Evolutionary conservation across 2,329 filamentous ascomycete genomes (phyloP).

Genomic region (Trichoderma afroharzianum): DNA sequence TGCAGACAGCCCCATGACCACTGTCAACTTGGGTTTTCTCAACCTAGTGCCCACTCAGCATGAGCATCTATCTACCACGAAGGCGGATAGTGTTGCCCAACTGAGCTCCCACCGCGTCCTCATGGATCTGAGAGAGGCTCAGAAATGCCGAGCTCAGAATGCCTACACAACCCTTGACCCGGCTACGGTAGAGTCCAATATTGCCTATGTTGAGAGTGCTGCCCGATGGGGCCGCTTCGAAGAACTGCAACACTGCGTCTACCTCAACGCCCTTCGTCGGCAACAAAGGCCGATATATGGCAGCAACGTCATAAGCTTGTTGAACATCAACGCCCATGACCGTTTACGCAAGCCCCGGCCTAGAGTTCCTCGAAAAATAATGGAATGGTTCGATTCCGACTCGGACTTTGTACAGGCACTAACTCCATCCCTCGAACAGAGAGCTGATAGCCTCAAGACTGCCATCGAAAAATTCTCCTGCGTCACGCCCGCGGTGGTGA

Average conservation of each 20-base stretch:
- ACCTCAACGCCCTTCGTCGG: conserved; percentile 75
- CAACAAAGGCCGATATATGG: conserved; percentile 81
- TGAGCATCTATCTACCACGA: conserved; percentile 58
- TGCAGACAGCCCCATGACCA: conserved; percentile 57
- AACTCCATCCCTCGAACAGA: conserved; percentile 70
- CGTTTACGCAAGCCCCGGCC: conserved; percentile 59
- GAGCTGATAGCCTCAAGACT: conserved; percentile 68
- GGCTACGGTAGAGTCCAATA: conserved; percentile 63
- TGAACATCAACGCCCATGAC: conserved; percentile 61
- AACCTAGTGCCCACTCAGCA: conserved; percentile 72
- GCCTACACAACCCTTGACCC: conserved; percentile 57
- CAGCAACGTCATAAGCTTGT: conserved; percentile 68
- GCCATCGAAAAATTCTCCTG: conserved; percentile 86
- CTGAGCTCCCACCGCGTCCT: conserved; percentile 68
- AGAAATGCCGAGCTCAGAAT: conserved; percentile 59
- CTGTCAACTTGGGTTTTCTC: conserved; percentile 70
- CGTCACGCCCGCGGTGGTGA: conserved; percentile 83
- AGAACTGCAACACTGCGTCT: conserved; percentile 75
- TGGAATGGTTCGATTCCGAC: conserved; percentile 72
- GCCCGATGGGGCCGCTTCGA: conserved; percentile 68
- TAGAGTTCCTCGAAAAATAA: conserved; percentile 56
- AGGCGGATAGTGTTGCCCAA: conserved; percentile 56
- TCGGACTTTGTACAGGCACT: conserved; percentile 62
- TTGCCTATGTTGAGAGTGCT: conserved; percentile 69
- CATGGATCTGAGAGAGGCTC: conserved; percentile 67